Percentiles rank a stretch among this genome's conserved stretches.
Evolutionary conservation across 2,329 filamentous ascomycete genomes (phyloP).

Genomic region (Diaporthe citriasiana): DNA sequence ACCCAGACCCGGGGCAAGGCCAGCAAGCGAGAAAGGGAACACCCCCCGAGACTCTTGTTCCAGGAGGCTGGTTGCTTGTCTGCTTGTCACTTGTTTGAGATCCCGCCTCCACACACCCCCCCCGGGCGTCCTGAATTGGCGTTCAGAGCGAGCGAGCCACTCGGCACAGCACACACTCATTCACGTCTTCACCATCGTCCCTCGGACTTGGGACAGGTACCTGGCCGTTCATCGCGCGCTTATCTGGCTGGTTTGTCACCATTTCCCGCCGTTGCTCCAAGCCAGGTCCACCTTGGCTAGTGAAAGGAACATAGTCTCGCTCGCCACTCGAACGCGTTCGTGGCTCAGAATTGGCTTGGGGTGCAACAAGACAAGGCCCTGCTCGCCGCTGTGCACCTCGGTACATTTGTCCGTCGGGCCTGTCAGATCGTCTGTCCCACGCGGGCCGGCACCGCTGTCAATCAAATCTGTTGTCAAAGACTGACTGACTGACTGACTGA

Average conservation of each 20-base stretch:
- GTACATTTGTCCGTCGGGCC: constrained; percentile 37
- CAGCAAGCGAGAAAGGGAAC: constrained; percentile 40
- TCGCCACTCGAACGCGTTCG: constrained; percentile 34
- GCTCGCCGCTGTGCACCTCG: constrained; percentile 39
- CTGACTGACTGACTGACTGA: constrained; percentile 22
- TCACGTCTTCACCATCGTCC: constrained; percentile 22
- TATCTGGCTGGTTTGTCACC: constrained; percentile 16
- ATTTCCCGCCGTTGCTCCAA: constrained; percentile 18
- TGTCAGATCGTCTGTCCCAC: constrained; percentile 42
- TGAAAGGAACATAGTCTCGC: constrained; percentile 35
- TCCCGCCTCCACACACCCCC: constrained; percentile 37
- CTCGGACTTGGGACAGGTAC: constrained; percentile 37
- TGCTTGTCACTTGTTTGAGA: constrained; percentile 42
- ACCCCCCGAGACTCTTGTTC: constrained; percentile 39
- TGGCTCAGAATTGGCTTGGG: constrained; percentile 34
- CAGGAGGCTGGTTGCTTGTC: constrained; percentile 40
- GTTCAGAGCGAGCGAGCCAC: constrained; percentile 24
- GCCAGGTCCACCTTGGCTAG: constrained; percentile 14
- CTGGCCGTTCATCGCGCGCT: not conserved
- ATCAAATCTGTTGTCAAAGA: constrained; percentile 36
- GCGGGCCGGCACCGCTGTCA: constrained; percentile 41
- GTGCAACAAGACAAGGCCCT: constrained; percentile 36
- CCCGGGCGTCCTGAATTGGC: constrained; percentile 35
- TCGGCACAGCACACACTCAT: constrained; percentile 19
- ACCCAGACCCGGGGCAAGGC: constrained; percentile 28